Evolutionary conservation across 768 basidiomycete species (phyloP), one percentile per base, ranked within the genome.

Genomic region (Crassisporium funariophilum): DNA sequence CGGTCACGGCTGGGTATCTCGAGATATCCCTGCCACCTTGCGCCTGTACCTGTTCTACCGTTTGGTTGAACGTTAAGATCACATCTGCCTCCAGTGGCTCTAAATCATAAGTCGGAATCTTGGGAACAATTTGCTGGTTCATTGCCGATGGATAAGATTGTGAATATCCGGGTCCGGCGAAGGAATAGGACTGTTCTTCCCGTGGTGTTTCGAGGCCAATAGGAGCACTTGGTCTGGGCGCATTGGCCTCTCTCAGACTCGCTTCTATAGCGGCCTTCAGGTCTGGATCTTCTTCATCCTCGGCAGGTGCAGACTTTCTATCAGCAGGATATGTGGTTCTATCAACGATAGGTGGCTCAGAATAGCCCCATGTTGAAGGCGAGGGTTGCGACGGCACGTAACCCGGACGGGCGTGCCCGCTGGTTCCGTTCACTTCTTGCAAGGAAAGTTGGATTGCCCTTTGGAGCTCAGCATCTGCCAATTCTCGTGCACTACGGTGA

Each of bases 211-310:
- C 80, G 5, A 79, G 57, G 8, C 75, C 79, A 13, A 78, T 65
- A 1, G 93, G 92, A 0, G 89, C 90, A 56, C 89, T 91, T 5
- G 91, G 84, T 52, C 76, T 82, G 0, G 86, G 86, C 9, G 88
- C 84, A 48, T 76, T 83, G 2, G 80, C 85, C 57, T 99, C 97
- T n/a, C 84, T 77, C 51, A 99, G 66, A 61, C 89, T 92, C 0
- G 97, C 97, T 61, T 98, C 93, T 41, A 99, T 99, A 0, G 97
- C 97, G 15, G 95, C 90, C 48, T 77, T 81, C 15, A 99, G 73
- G 47, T 98, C 94, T 9, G 89, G 88, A 65, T 99, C 95, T 3
- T 95, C 89, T 23, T 95, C 95, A 9, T 91, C 82, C 3, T 65
- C 70, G 12, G 60, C 44, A 15, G 46, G 44, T 12, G 59, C 55